Conservation (phyloP, 768 basidiomycete species). For the Mycena filopes region DNA sequence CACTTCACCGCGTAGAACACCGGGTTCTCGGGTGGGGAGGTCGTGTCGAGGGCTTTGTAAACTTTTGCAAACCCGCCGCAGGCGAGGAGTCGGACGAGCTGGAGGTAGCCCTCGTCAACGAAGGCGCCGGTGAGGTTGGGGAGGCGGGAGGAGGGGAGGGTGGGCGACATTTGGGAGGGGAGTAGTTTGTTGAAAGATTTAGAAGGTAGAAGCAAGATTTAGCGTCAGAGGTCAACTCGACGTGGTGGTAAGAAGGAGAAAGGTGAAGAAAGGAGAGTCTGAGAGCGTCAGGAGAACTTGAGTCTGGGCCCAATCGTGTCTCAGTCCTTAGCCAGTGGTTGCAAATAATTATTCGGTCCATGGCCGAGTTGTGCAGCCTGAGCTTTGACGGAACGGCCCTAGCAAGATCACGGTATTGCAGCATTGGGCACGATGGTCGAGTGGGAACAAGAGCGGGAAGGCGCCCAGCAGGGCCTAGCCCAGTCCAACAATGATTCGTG, state of each 20-base stretch:
- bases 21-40: neutral
- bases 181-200: neutral
- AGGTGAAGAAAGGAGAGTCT: neutral
- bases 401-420: no score
- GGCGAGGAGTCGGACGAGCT: conserved; percentile 1
- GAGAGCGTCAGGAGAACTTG: neutral
- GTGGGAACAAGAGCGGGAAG: no score
- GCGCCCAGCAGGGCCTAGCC: no score
- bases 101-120: neutral
- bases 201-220: neutral
- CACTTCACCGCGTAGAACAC: conserved; percentile 18
- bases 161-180: neutral
- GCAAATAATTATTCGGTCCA: no score
- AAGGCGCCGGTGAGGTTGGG: neutral
- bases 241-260: neutral
- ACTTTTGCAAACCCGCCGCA: neutral
- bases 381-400: no score
- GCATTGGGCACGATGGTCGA: no score
- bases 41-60: conserved; percentile 25
- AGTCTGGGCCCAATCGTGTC: neutral
- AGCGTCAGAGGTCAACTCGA: neutral
- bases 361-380: no score
- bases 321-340: neutral
- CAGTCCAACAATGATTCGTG: no score
- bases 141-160: neutral